A percentile compares a stretch with the other conserved stretches of the same genome.
These are phyloP conservation scores for Ilex aquifolium DNA, from an alignment of 257 asterid species.

Conservation along the genomic window DNA sequence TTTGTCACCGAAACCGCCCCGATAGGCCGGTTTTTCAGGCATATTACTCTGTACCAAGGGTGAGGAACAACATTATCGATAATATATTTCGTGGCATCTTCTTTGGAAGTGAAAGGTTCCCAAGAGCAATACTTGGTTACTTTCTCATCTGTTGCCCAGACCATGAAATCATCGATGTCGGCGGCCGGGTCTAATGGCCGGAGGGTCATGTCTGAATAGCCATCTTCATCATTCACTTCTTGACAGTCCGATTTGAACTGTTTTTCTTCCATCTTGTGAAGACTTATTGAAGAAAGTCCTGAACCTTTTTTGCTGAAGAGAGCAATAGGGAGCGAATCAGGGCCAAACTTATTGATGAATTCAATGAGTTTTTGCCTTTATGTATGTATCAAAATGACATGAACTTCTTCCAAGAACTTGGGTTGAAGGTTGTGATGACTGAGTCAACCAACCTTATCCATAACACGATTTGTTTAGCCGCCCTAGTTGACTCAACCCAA, in stretches of 20 bases:
- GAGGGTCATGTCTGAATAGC: constrained; percentile 34
- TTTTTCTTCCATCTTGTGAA: not conserved
- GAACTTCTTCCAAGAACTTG: no score
- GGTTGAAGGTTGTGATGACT: no score
- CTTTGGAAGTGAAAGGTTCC: constrained; percentile 46
- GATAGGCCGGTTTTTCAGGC: constrained; percentile 42
- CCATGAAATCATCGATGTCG: constrained; percentile 56
- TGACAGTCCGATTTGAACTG: not conserved
- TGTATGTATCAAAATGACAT: no score
- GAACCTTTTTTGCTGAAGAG: no score
- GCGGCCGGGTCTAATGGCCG: constrained; percentile 39
- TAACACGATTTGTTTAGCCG: no score
- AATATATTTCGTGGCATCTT: constrained; percentile 38
- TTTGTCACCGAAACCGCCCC: constrained; percentile 51
- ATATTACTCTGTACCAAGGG: constrained; percentile 60
- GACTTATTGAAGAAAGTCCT: no score
- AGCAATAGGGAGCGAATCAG: no score
- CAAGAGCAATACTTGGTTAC: constrained; percentile 69
- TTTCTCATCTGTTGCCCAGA: constrained; percentile 52
- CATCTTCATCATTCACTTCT: constrained; percentile 6
- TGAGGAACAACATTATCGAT: constrained; percentile 18
- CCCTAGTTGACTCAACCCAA: no score
- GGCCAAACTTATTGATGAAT: no score
- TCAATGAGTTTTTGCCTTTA: no score
- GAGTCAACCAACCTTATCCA: no score